Evolutionary conservation across 192 early-diverging fungal genomes (phyloP).

Genomic region (Phycomyces nitens): DNA sequence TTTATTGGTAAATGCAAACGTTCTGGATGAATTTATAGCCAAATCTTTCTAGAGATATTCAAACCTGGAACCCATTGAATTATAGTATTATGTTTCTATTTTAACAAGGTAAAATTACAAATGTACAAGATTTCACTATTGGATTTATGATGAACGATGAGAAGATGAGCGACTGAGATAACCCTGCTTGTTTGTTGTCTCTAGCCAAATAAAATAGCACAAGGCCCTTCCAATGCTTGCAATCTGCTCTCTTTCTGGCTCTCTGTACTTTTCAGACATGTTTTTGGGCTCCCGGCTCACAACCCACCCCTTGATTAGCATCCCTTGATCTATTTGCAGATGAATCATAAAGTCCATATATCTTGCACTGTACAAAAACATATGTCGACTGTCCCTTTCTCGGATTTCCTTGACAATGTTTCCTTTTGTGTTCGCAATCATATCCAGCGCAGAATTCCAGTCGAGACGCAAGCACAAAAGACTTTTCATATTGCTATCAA

Average conservation of each 20-base stretch:
- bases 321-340: not conserved
- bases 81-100: too few relatives aligned
- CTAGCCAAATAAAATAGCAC: conserved; percentile 14
- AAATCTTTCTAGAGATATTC: too few relatives aligned
- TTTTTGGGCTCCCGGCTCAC: conserved; percentile 20
- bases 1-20: too few relatives aligned
- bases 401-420: conserved; percentile 9
- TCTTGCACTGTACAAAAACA: conserved; percentile 24
- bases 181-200: not conserved
- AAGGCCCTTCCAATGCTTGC: conserved; percentile 11
- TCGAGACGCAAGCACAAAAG: conserved; percentile 10
- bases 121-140: too few relatives aligned
- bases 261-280: not conserved
- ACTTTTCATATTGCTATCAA: conserved; percentile 17
- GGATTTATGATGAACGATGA: too few relatives aligned
- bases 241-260: conserved; percentile 20
- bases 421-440: conserved; percentile 4
- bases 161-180: not conserved
- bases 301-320: conserved; percentile 15
- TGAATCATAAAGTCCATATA: conserved; percentile 35
- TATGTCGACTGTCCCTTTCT: conserved; percentile 12
- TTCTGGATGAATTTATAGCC: too few relatives aligned
- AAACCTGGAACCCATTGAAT: too few relatives aligned
- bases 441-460: conserved; percentile 19
- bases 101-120: too few relatives aligned